phyloP scores from a whole-genome alignment of 306 rosid genomes.

The Quercus ilex region DNA sequence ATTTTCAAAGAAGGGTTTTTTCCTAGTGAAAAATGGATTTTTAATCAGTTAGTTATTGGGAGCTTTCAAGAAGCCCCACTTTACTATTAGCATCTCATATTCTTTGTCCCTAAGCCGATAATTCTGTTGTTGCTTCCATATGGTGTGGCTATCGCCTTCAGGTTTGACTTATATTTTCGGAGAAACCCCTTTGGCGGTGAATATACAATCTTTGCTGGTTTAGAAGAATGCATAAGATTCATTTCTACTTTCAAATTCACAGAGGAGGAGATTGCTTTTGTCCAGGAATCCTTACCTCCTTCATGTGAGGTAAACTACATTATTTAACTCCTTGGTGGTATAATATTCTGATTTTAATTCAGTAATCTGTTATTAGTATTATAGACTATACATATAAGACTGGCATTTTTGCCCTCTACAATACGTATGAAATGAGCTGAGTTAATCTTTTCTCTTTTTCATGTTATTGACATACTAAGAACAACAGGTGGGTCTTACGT shows the following conservation, averaged over 20 bases:
- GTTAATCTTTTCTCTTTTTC: not conserved
- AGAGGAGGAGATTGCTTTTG: conserved; percentile 74
- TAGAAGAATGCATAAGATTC: conserved; percentile 89
- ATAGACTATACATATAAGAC: not conserved
- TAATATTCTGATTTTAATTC: conserved; percentile 4
- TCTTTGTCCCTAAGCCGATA: not conserved
- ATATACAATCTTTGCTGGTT: conserved; percentile 90
- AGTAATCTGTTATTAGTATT: not conserved
- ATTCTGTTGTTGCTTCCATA: not conserved
- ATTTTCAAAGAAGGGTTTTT: not conserved
- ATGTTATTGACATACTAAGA: not conserved
- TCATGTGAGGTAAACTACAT: conserved; percentile 70
- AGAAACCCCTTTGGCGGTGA: conserved; percentile 98
- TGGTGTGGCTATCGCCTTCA: conserved; percentile 25
- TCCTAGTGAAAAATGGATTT: not conserved
- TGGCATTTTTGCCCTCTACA: not conserved
- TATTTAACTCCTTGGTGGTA: not conserved
- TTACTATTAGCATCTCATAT: not conserved
- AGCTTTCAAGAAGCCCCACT: not conserved
- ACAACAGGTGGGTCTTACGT: not conserved
- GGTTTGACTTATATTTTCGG: conserved; percentile 97
- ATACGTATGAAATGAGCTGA: not conserved
- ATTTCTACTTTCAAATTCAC: conserved; percentile 82
- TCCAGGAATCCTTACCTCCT: conserved; percentile 62
- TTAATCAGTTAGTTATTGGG: not conserved